Evolutionary conservation across 208 protist species (phyloP).

Genomic region (Vickermania spadyakhi): DNA sequence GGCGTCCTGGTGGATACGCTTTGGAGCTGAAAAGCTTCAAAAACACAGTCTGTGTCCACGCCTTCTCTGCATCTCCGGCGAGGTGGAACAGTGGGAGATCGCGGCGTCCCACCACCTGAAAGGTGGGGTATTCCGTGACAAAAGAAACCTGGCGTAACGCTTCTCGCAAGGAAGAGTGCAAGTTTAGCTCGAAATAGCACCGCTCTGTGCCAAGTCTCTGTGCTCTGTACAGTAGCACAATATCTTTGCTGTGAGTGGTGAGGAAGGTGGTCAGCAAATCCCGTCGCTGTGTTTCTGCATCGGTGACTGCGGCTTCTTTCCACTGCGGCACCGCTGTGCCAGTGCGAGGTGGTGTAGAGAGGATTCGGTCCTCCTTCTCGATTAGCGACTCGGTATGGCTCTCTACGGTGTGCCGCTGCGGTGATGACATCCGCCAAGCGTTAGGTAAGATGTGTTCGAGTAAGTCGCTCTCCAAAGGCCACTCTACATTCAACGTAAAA

Average conservation of each 20-base stretch:
- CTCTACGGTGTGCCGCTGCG: too few relatives aligned
- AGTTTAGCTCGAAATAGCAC: constrained; percentile 57
- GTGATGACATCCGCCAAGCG: constrained; percentile 66
- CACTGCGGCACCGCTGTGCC: constrained; percentile 6
- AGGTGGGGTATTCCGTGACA: constrained; percentile 80
- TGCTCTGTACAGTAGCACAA: constrained; percentile 46
- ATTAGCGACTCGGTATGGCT: too few relatives aligned
- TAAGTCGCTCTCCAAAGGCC: constrained; percentile 67
- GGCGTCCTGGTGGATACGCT: too few relatives aligned
- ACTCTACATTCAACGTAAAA: constrained; percentile 55
- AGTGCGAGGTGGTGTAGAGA: constrained; percentile 69
- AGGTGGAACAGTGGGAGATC: constrained; percentile 30
- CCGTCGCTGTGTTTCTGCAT: constrained; percentile 14
- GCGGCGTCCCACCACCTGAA: constrained; percentile 43
- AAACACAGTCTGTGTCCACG: constrained; percentile 17
- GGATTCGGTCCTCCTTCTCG: too few relatives aligned
- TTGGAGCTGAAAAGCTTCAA: too few relatives aligned
- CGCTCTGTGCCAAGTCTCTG: constrained; percentile 48
- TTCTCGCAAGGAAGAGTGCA: constrained; percentile 54
- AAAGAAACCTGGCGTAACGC: constrained; percentile 73
- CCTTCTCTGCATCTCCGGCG: constrained; percentile 67
- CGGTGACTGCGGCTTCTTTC: constrained; percentile 1
- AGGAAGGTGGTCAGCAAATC: constrained; percentile 30
- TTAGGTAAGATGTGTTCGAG: constrained; percentile 60
- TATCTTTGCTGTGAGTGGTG: constrained; percentile 9